Evolutionary conservation across 345 rosid genomes (phyloP), one percentile per base, ranked within the genome.

Genomic region (Psidium guajava): DNA sequence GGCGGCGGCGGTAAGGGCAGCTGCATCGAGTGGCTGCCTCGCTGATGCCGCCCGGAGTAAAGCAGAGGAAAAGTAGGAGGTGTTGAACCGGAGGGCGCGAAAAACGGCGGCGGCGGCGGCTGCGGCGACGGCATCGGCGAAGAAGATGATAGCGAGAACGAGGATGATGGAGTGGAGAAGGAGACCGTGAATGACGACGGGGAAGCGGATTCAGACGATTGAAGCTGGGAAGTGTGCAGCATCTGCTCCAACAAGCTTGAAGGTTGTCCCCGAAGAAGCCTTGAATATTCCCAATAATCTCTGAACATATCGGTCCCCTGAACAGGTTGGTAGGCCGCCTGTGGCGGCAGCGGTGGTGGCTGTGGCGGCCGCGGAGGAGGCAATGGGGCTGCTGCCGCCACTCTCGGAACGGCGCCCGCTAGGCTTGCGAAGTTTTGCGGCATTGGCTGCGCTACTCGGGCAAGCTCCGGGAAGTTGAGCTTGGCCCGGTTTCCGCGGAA

Each of bases 381-480:
- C 77, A 64, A 64, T 64, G 77, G 77, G 77, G 77, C 44, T 5
- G 24, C 77, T n/a, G n/a, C n/a, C 11, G 44, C 77, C 22, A 32
- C 12, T 32, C 77, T 64, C 2, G 44, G 77, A 18, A 32, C 9
- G 77, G 44, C 6, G 1, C 22, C 24, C 3, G 44, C 44, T 36
- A 32, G 36, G 77, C 24, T 20, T 11, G 24, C 11, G 24, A 32
- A 11, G 77, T 20, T 20, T 32, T 32, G 83, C 5, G 86, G 83
- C n/a, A 47, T 52, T 8, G 77, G 77, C 77, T 64, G 75, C 44
- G 11, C 44, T 11, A 64, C 24, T 42, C 56, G 85, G 11, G 83
- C 50, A 4, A 22, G 85, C n/a, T 75, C 88, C 1, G 88, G 88
- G 85, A 86, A 86, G 73, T 86, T 86, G 47, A 86, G 88, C 83